These are phyloP conservation scores for Candida peoriensis DNA, from an alignment of 805 yeast genomes.

Conservation along the genomic window DNA sequence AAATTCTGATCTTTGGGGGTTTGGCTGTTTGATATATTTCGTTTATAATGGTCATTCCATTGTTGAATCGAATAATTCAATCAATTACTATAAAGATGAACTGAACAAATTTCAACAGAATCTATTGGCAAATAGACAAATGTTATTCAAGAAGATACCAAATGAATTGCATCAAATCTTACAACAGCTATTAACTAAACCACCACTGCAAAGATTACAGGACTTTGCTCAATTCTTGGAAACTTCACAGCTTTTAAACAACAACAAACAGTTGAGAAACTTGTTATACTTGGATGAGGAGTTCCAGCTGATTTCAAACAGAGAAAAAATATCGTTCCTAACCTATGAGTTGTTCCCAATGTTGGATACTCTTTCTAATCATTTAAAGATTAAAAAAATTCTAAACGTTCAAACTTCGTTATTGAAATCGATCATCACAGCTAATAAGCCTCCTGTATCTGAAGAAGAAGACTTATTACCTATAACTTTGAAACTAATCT, in stretches of 20 bases:
- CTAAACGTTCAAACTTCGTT: conserved; percentile 61
- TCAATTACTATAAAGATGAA: conserved; percentile 58
- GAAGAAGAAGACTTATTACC: conserved; percentile 38
- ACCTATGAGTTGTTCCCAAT: conserved; percentile 7
- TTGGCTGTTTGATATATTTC: conserved; percentile 72
- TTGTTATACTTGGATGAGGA: conserved; percentile 12
- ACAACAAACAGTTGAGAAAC: conserved; percentile 4
- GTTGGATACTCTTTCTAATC: conserved; percentile 4
- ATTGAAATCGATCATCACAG: conserved; percentile 31
- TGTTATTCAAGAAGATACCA: conserved; percentile 56
- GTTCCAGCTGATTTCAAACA: conserved; percentile 4
- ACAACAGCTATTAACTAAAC: conserved; percentile 49
- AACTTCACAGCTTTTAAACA: conserved; percentile 16
- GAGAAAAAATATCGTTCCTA: conserved; percentile 5
- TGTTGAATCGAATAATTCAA: conserved; percentile 45
- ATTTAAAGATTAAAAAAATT: conserved; percentile 48
- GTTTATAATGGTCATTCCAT: conserved; percentile 54
- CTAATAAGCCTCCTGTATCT: too few species aligned
- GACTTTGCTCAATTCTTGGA: conserved; percentile 60
- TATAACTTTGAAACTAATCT: conserved; percentile 46
- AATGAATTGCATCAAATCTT: conserved; percentile 41
- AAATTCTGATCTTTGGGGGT: conserved; percentile 76
- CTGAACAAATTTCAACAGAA: conserved; percentile 43
- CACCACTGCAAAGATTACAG: conserved; percentile 51
- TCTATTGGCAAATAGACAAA: conserved; percentile 33